Conservation (phyloP, 352 stramenopile species). For the Salisapilia sapeloensis region DNA sequence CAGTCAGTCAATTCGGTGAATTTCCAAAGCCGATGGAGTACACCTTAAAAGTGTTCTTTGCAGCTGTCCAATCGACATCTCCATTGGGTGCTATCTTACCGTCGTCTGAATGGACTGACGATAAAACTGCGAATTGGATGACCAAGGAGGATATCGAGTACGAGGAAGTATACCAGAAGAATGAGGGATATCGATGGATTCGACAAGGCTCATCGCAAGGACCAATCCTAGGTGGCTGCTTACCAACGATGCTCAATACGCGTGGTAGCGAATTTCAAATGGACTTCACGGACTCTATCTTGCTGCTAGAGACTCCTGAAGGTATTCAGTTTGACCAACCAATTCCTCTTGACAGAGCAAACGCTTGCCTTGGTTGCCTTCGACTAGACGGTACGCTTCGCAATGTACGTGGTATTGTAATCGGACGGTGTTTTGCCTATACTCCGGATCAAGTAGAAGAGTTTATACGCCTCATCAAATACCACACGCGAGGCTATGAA, state of each 20-base stretch:
- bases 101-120: constrained; percentile 32
- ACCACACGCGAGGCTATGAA: constrained; percentile 21
- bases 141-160: constrained; percentile 20
- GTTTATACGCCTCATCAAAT: constrained; percentile 22
- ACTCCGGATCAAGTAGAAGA: constrained; percentile 15
- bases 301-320: constrained; percentile 38
- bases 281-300: constrained; percentile 13
- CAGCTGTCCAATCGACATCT: constrained; percentile 5
- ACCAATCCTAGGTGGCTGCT: constrained; percentile 25
- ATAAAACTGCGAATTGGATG: constrained; percentile 49
- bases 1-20: constrained; percentile 35
- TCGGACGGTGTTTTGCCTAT: constrained; percentile 31
- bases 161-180: constrained; percentile 17
- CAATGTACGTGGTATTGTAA: constrained; percentile 25
- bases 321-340: constrained; percentile 26
- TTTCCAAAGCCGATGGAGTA: constrained; percentile 27
- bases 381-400: constrained; percentile 24
- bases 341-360: constrained; percentile 25
- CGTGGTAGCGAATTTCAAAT: constrained; percentile 29
- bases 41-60: constrained; percentile 22
- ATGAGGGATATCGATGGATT: constrained; percentile 25
- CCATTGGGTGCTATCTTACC: constrained; percentile 13
- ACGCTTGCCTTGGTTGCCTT: constrained; percentile 23
- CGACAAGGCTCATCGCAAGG: constrained; percentile 12
- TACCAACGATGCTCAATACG: constrained; percentile 35